Conservation (phyloP, 768 basidiomycete genomes). For the Dioszegia crocea region DNA sequence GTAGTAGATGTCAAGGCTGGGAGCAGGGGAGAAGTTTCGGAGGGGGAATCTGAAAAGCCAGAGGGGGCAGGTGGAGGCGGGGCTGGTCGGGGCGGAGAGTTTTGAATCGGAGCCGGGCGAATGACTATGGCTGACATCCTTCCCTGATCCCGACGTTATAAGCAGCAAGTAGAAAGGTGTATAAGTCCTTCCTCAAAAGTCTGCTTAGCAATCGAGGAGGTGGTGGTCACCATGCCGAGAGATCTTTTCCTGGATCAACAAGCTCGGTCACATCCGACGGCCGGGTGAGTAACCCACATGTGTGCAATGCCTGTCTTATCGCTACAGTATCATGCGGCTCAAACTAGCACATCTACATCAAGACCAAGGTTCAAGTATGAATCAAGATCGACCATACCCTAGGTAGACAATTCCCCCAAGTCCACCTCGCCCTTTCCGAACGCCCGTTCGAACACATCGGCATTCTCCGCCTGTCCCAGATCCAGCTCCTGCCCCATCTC, state of each 20-base stretch:
- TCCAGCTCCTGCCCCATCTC: constrained; percentile 55
- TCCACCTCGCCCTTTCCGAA: constrained; percentile 12
- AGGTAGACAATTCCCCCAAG: constrained; percentile 19
- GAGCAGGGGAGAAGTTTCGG: constrained; percentile 1
- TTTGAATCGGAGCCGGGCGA: constrained; percentile 11
- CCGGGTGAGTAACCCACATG: neutral
- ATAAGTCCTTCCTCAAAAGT: too few species aligned
- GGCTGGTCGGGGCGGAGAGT: neutral
- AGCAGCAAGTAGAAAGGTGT: too few species aligned
- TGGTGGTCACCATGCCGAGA: neutral
- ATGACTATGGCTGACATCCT: constrained; percentile 40
- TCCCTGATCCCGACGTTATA: too few species aligned
- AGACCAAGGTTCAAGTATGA: too few species aligned
- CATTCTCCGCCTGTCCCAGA: constrained; percentile 24
- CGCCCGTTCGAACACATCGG: constrained; percentile 24
- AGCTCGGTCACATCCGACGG: neutral
- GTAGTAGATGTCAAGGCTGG: neutral
- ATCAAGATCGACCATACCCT: too few species aligned
- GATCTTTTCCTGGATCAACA: neutral
- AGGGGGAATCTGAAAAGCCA: neutral
- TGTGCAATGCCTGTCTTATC: neutral
- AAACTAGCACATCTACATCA: too few species aligned
- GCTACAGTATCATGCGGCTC: neutral
- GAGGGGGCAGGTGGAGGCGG: neutral
- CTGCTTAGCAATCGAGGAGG: too few species aligned